Base-by-base conservation (phyloP, 2,329 filamentous ascomycete species). In the Talaromyces sp. region DNA sequence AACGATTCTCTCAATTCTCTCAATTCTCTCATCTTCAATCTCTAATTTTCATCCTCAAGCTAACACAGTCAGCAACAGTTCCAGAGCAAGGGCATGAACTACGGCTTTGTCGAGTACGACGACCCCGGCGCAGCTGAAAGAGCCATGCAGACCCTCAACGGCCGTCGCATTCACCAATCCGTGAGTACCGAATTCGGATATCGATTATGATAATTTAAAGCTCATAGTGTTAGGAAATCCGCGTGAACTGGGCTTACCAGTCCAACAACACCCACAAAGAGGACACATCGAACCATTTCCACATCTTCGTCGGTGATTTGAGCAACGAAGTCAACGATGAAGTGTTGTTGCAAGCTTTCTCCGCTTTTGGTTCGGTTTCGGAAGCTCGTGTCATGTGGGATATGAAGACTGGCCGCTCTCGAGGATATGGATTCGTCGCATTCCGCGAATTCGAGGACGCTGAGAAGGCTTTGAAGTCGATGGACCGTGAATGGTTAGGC, bases 381-480 rank as follows among this genome's bases (percentile, higher is more conserved):
- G 95, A 99, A 80, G 95, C 95, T 67, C 93, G 95, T 73, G 95
- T 99, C 69, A 99, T 99, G 95, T 99, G 95, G 95, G 95, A 99
- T 79, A 99, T 99, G 95, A 99, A 99, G 86, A 99, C 95, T 41
- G 95, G 95, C 70, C 90, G 95, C 69, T 98, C 95, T 70, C 91
- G 95, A 76, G 95, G 95, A 67, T 99, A 99, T 75, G 95, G 95
- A 13, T 99, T 99, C 75, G 94, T 98, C 71, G 95, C 95, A 59
- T 99, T 96, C 86, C 91, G 94, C 68, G 95, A 99, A 69, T 92
- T 94, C 69, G 83, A 87, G 41, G 95, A 99, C 74, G 95, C 95
- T 33, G 95, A 99, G 79, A 97, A 97, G 81, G 94, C 95, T 1
- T 81, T 99, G 74, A 96, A 90, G 81, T 93, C 93, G 68, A 99